phyloP scores from a whole-genome alignment of 1,139 yeast species.

The Sugiyamaella japonica region DNA sequence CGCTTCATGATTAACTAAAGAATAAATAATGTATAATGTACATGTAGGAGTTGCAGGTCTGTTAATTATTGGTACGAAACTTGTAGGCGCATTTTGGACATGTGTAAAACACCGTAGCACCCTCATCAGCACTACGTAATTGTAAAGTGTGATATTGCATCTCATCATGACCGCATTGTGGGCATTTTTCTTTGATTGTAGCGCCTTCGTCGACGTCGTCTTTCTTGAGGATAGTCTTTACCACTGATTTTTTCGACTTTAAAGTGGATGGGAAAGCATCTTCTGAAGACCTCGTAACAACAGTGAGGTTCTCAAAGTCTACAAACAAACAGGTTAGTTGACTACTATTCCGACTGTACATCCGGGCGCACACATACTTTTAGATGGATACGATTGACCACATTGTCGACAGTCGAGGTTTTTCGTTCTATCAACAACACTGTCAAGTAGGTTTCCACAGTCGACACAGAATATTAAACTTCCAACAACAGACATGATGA shows the following conservation, averaged over 20 bases:
- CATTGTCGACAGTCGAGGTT: slow-evolving; percentile 67
- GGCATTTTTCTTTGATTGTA: slow-evolving; percentile 93
- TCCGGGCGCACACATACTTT: slow-evolving; percentile 32
- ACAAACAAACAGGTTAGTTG: slow-evolving; percentile 15
- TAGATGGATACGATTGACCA: slow-evolving; percentile 52
- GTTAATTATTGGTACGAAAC: slow-evolving; percentile 78
- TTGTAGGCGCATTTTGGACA: slow-evolving; percentile 91
- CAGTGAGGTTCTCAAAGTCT: slow-evolving; percentile 75
- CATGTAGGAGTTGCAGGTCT: neutral
- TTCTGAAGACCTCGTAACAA: slow-evolving; percentile 78
- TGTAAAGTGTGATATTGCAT: slow-evolving; percentile 98
- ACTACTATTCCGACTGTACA: neutral
- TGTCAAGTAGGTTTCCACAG: slow-evolving; percentile 87
- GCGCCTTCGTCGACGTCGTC: slow-evolving; percentile 93
- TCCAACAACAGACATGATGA: slow-evolving; percentile 85
- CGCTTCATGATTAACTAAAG: no score
- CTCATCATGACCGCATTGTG: slow-evolving; percentile 95
- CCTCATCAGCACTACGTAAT: slow-evolving; percentile 97
- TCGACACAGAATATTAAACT: slow-evolving; percentile 90
- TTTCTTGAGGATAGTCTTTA: slow-evolving; percentile 75
- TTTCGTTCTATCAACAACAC: slow-evolving; percentile 50
- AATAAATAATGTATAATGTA: slow-evolving; percentile 9
- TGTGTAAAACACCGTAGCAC: slow-evolving; percentile 75
- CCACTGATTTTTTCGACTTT: slow-evolving; percentile 80
- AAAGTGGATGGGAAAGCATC: slow-evolving; percentile 92